Evolutionary conservation across 2,329 filamentous ascomycete genomes (phyloP), one percentile per base, ranked within the genome.

Genomic region (Diaporthe humulicola): DNA sequence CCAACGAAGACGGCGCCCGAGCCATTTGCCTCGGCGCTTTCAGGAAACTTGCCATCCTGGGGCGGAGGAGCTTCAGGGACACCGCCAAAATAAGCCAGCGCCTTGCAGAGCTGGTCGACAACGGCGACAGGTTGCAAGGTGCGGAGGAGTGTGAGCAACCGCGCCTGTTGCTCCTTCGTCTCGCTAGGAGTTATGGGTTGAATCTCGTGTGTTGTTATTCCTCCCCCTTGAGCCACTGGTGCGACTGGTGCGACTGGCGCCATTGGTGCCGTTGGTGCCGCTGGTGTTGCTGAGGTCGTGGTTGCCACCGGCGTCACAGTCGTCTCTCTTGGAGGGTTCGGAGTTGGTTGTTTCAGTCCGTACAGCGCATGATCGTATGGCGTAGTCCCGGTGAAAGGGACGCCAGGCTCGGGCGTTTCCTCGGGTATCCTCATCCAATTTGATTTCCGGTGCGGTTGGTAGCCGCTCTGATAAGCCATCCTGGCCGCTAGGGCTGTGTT

Each of bases 61-160:
- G 87, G 85, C n/a, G 88, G 86, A 10, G 88, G 88, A 6, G 87
- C 88, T 38, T 87, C 88, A 50, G 90, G 89, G 60, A 90, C 86
- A 36, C 90, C 90, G 10, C 91, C 91, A 81, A 92, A 93, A 77
- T 90, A 92, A n/a, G 88, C 87, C 71, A 93, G 80, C 2, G 89
- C 91, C 77, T 88, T 92, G 79, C 90, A 92, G 45, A 93, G 84
- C 78, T 91, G 90, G 75, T 92, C 90, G 28, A 92, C 90, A 0
- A 93, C 89, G 4, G 86, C 83, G 12, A 86, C 78, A 14, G 91
- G 90, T 76, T 89, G 86, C 15, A 92, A 82, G 56, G 86, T 88
- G 64, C 88, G 86, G 28, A 93, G 81, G 17, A 92, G 82, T 7
- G 88, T 89, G 60, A 93, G 83, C 2, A 93, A 83, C 40, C 91